These are phyloP conservation scores for Papiliotrema flavescens DNA, from an alignment of 1,284 basidiomycete species.

Conservation along the genomic window DNA sequence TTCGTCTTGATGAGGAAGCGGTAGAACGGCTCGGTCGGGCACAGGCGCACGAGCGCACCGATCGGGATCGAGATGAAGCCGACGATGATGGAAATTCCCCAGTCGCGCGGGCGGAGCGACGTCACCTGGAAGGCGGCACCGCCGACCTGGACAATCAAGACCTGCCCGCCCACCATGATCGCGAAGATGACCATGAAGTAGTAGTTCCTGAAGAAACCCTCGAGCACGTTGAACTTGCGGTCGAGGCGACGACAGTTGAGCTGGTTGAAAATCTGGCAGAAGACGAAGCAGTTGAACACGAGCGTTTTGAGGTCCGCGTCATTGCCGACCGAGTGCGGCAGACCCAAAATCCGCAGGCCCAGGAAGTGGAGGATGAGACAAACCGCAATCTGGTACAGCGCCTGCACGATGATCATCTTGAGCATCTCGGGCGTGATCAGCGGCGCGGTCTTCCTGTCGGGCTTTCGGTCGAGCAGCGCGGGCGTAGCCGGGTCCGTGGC, in stretches of 20 bases:
- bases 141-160: slow-evolving; percentile 87
- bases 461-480: slow-evolving; percentile 77
- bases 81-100: slow-evolving; percentile 82
- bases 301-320: slow-evolving; percentile 69
- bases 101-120: slow-evolving; percentile 72
- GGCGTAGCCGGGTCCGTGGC: slow-evolving; percentile 92
- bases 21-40: slow-evolving; percentile 78
- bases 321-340: slow-evolving; percentile 40
- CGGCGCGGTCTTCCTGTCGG: slow-evolving; percentile 81
- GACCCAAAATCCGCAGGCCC: slow-evolving; percentile 67
- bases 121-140: slow-evolving; percentile 90
- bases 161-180: slow-evolving; percentile 77
- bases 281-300: slow-evolving; percentile 95
- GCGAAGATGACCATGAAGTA: slow-evolving; percentile 86
- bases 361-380: slow-evolving; percentile 87
- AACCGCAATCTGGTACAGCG: slow-evolving; percentile 78
- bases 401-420: slow-evolving; percentile 91
- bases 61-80: slow-evolving; percentile 84
- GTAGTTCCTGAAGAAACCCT: slow-evolving; percentile 72
- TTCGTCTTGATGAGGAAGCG: slow-evolving; percentile 62
- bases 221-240: slow-evolving; percentile 81
- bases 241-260: slow-evolving; percentile 87
- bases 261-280: slow-evolving; percentile 92
- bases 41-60: slow-evolving; percentile 72
- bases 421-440: slow-evolving; percentile 88